These are phyloP conservation scores for Ulmus americana DNA, from an alignment of 331 rosid genomes.

Conservation along the genomic window DNA sequence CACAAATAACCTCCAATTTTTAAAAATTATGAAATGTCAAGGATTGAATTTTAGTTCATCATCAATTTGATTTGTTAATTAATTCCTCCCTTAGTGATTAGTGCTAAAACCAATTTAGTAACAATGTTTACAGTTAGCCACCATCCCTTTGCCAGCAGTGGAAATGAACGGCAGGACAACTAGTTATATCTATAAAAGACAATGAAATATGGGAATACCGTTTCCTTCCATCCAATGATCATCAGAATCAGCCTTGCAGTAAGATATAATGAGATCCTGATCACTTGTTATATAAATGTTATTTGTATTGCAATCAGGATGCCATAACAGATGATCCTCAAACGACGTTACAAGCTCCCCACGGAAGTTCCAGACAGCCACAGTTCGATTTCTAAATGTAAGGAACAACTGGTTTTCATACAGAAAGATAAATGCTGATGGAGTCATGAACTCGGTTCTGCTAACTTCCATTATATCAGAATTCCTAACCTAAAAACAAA, in stretches of 20 bases:
- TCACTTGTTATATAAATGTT: constrained; percentile 95
- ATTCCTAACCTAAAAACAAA: constrained; percentile 64
- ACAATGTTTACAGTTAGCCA: too few relatives aligned
- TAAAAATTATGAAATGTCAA: too few relatives aligned
- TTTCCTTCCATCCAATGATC: constrained; percentile 84
- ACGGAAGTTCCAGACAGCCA: constrained; percentile 99
- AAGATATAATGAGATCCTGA: constrained; percentile 96
- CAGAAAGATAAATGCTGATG: constrained; percentile 91
- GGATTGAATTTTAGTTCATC: too few relatives aligned
- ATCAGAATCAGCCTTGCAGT: constrained; percentile 99
- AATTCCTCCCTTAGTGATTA: too few relatives aligned
- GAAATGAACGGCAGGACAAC: background rate
- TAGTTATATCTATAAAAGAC: background rate
- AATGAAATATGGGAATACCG: constrained; percentile 34
- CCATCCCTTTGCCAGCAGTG: background rate
- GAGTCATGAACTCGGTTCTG: constrained; percentile 92
- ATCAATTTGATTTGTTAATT: too few relatives aligned
- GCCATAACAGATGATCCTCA: constrained; percentile 98
- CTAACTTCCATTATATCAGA: constrained; percentile 85
- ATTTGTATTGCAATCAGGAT: constrained; percentile 97
- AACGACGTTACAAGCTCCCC: constrained; percentile 98
- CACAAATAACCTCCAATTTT: too few relatives aligned
- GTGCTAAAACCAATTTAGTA: too few relatives aligned
- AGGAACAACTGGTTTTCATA: constrained; percentile 91
- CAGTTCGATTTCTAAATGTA: constrained; percentile 90